Conservation (phyloP, 495 filamentous ascomycete species). For the Penicillium arizonense region DNA sequence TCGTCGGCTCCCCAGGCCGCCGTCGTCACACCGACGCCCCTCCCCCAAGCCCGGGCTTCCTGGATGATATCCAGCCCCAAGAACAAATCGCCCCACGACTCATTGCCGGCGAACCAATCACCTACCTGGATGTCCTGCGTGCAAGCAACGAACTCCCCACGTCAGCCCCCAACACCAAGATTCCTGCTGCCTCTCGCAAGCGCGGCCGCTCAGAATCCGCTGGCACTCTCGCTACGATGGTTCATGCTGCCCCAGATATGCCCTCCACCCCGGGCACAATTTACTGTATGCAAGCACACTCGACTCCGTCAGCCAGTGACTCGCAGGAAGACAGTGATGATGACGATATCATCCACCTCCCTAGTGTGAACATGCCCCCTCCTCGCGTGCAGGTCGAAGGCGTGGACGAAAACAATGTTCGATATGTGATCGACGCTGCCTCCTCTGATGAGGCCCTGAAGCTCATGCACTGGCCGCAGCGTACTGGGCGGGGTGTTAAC, state of each 20-base stretch:
- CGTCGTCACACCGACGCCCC: conserved; percentile 45
- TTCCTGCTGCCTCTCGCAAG: conserved; percentile 5
- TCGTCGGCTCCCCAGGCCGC: conserved; percentile 19
- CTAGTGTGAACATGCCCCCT: conserved; percentile 23
- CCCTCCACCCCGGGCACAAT: conserved; percentile 17
- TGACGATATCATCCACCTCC: conserved; percentile 41
- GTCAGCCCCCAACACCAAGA: neutral
- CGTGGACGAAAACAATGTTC: conserved; percentile 40
- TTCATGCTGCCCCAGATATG: conserved; percentile 7
- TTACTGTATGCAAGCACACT: conserved; percentile 42
- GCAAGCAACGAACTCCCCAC: conserved; percentile 16
- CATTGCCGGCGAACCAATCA: conserved; percentile 20
- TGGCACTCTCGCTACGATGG: conserved; percentile 5
- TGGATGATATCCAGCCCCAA: conserved; percentile 22
- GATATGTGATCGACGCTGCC: conserved; percentile 32
- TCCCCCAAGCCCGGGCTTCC: conserved; percentile 31
- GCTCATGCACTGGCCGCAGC: conserved; percentile 37
- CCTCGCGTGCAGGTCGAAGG: conserved; percentile 36
- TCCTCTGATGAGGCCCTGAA: conserved; percentile 28
- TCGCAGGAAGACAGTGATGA: conserved; percentile 36
- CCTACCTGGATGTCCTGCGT: conserved; percentile 36
- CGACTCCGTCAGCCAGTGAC: conserved; percentile 21
- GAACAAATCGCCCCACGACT: conserved; percentile 3
- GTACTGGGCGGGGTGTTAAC: conserved; percentile 6
- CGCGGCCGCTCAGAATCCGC: conserved; percentile 19